Evolutionary conservation across 1,284 basidiomycete species (phyloP).

Genomic region (Cutaneotrichosporon spelunceum): DNA sequence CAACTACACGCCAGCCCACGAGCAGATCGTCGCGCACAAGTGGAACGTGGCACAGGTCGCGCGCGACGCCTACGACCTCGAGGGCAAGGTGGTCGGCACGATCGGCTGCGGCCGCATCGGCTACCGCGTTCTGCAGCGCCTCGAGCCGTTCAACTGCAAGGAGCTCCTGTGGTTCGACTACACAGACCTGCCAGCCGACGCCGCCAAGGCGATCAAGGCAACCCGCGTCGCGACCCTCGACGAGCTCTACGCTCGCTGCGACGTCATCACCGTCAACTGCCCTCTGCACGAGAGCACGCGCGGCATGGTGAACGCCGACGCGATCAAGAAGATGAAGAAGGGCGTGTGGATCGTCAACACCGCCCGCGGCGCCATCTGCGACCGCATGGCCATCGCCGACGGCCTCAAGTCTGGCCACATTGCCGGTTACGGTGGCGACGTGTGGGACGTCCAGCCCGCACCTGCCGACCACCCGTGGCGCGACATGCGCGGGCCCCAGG

Average conservation of each 20-base stretch:
- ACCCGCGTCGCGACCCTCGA: constrained; percentile 77
- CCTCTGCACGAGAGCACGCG: constrained; percentile 85
- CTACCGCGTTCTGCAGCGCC: constrained; percentile 82
- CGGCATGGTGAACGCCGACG: constrained; percentile 75
- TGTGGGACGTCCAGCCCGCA: constrained; percentile 78
- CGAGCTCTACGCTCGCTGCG: constrained; percentile 70
- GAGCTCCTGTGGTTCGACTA: constrained; percentile 95
- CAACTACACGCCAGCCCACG: constrained; percentile 63
- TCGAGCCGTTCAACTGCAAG: constrained; percentile 83
- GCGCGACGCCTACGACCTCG: constrained; percentile 79
- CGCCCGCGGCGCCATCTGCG: constrained; percentile 87
- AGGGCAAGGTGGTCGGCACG: constrained; percentile 86
- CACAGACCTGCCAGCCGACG: constrained; percentile 69
- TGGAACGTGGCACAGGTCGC: constrained; percentile 82
- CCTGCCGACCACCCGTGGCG: constrained; percentile 84
- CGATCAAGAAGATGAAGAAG: constrained; percentile 86
- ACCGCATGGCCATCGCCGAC: constrained; percentile 72
- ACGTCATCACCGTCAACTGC: constrained; percentile 61
- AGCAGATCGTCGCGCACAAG: constrained; percentile 78
- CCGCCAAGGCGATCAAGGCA: constrained; percentile 67
- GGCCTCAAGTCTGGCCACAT: constrained; percentile 77
- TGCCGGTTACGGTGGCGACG: constrained; percentile 66
- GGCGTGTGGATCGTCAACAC: constrained; percentile 89
- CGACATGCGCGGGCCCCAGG: constrained; percentile 72
- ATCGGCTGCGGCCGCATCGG: constrained; percentile 84